A percentile compares a stretch with the other conserved stretches of the same genome.
Conservation (phyloP, 352 stramenopile species). For the Elongisporangium prolatum region DNA sequence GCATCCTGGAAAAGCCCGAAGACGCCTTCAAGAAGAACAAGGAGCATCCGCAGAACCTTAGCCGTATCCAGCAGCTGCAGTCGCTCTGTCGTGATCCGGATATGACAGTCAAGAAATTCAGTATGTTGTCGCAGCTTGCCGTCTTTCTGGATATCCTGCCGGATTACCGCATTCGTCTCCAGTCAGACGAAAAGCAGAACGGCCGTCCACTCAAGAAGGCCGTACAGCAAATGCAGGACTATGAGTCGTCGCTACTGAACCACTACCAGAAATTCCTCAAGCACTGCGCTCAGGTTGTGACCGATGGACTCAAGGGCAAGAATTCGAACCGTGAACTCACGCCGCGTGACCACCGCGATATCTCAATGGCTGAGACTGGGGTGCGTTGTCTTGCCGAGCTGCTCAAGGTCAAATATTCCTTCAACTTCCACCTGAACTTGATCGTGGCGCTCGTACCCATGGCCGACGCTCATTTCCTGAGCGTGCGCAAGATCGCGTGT, state of each 20-base stretch:
- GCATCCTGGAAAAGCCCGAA: conserved; percentile 83
- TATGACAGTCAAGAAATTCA: conserved; percentile 77
- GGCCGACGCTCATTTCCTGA: conserved; percentile 57
- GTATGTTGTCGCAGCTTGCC: conserved; percentile 90
- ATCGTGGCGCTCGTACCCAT: conserved; percentile 79
- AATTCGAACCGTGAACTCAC: conserved; percentile 32
- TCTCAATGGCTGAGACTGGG: conserved; percentile 64
- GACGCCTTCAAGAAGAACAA: conserved; percentile 86
- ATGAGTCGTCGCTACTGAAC: conserved; percentile 64
- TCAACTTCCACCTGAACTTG: conserved; percentile 86
- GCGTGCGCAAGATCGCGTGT: conserved; percentile 50
- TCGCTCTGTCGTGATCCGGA: conserved; percentile 68
- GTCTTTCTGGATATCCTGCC: conserved; percentile 96
- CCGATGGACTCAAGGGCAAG: conserved; percentile 51
- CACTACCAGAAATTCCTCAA: conserved; percentile 86
- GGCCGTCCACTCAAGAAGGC: conserved; percentile 83
- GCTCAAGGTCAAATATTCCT: conserved; percentile 79
- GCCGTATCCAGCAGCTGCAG: conserved; percentile 79
- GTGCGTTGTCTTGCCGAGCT: conserved; percentile 74
- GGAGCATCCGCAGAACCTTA: conserved; percentile 70
- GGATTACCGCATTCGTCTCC: conserved; percentile 91
- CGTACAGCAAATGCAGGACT: conserved; percentile 85
- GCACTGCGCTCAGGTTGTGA: conserved; percentile 58
- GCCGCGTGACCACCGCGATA: conserved; percentile 27
- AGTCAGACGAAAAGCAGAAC: conserved; percentile 82